Evolutionary conservation across 495 filamentous ascomycete genomes (phyloP), one percentile per base, ranked within the genome.

Genomic region (Penicillium fimorum): DNA sequence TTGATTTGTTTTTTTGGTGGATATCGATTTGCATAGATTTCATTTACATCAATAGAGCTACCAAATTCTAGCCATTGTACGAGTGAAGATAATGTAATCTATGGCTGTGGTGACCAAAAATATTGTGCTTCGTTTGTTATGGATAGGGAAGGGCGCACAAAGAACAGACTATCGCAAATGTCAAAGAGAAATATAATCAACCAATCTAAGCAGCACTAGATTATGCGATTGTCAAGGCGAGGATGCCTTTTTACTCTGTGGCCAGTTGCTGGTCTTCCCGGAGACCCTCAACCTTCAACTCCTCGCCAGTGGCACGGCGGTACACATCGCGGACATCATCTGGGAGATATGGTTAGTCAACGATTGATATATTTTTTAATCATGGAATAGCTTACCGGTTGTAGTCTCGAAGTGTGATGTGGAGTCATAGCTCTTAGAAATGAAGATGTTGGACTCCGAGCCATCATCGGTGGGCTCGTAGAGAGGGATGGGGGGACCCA

Each of bases 391-490:
- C 71, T 66, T 79, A 85, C 85, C 79, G 47, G 87, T 91, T 24
- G 86, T 89, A 12, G 91, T 96, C 82, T 99, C 94, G 65, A 99
- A 99, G 79, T 99, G 94, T 63, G 89, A 94, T 57, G 90, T 95
- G 32, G 94, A 87, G 69, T 99, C 94, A 72, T 99, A 99, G 79
- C 91, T 96, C 82, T 93, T 96, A 63, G 91, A 96, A 67, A 99
- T 92, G 79, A 91, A 99, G 72, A 99, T 88, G 70, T 91, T 89
- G 76, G 96, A 91, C 59, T 87, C 89, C 53, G 79, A 81, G 54
- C 95, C 95, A 65, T 88, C 87, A 69, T 90, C 90, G 49, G 95
- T 68, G 35, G 94, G 94, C 77, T 96, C 92, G 70, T 96, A 97
- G 42, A 99, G 79, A 7, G 92, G 91, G 58, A 96, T 95, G 8